A percentile compares a stretch with the other conserved stretches of the same genome.
Evolutionary conservation across 2,329 filamentous ascomycete genomes (phyloP).

Genomic region (Paraphaeosphaeria sporulosa): DNA sequence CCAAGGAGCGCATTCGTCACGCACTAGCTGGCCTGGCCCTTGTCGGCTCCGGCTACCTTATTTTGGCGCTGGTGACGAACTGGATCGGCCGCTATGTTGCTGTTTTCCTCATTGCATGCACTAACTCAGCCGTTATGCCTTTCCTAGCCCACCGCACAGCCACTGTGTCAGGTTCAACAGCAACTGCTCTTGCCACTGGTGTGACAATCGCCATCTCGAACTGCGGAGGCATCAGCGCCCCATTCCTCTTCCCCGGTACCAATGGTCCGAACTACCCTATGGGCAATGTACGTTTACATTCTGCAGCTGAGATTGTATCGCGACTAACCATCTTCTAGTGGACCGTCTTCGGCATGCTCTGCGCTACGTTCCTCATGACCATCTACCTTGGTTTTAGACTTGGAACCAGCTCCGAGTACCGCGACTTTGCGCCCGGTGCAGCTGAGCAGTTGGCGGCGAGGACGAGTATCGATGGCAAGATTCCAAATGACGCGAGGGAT

Average conservation of each 20-base stretch:
- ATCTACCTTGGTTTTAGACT: slow-evolving; percentile 31
- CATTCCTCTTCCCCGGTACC: slow-evolving; percentile 26
- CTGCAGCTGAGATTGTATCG: not conserved
- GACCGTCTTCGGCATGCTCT: slow-evolving; percentile 32
- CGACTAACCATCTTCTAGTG: slow-evolving; percentile 14
- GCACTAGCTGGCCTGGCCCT: slow-evolving; percentile 25
- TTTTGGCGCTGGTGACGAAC: slow-evolving; percentile 27
- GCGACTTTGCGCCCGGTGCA: slow-evolving; percentile 29
- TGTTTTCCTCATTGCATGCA: slow-evolving; percentile 32
- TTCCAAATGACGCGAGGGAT: not conserved
- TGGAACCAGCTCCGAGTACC: slow-evolving; percentile 31
- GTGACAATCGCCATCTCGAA: slow-evolving; percentile 33
- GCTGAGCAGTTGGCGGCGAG: slow-evolving; percentile 21
- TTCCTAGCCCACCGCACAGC: slow-evolving; percentile 32
- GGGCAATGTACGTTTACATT: slow-evolving; percentile 24
- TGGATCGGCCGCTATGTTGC: slow-evolving; percentile 32
- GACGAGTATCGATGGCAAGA: not conserved
- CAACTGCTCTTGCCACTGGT: slow-evolving; percentile 31
- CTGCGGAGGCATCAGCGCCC: slow-evolving; percentile 31
- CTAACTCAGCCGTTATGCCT: slow-evolving; percentile 29
- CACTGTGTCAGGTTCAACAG: slow-evolving; percentile 30
- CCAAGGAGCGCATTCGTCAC: slow-evolving; percentile 30
- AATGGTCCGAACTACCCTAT: slow-evolving; percentile 30
- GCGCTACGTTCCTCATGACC: slow-evolving; percentile 24
- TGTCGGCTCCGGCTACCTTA: slow-evolving; percentile 29